phyloP scores from a whole-genome alignment of 345 rosid species.

The Erysimum cheiranthoides region DNA sequence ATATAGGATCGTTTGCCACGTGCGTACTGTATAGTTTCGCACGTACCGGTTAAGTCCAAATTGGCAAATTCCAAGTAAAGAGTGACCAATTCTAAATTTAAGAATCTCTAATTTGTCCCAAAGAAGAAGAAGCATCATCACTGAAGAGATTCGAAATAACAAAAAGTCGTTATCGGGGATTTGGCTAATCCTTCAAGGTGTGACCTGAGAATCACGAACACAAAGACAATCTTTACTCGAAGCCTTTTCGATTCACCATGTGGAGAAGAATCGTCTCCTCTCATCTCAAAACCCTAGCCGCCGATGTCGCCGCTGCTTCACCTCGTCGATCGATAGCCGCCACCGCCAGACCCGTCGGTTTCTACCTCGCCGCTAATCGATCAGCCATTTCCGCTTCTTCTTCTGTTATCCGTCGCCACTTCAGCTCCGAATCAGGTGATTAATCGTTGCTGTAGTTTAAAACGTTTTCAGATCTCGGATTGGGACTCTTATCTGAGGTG shows the following conservation, averaged over 20 bases:
- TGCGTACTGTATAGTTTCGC: constrained; percentile 22
- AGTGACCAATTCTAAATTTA: constrained; percentile 21
- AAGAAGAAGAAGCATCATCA: neutral
- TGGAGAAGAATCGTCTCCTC: constrained; percentile 78
- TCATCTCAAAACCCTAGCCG: constrained; percentile 75
- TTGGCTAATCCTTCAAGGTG: constrained; percentile 29
- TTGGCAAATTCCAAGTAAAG: neutral
- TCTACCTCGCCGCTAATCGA: constrained; percentile 36
- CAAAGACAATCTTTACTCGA: neutral
- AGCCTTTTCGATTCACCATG: constrained; percentile 48
- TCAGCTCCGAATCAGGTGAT: constrained; percentile 63
- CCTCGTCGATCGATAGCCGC: constrained; percentile 52
- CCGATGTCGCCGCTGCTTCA: constrained; percentile 41
- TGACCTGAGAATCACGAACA: constrained; percentile 41
- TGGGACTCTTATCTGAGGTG: neutral
- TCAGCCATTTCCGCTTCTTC: constrained; percentile 51
- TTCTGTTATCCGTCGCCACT: constrained; percentile 48
- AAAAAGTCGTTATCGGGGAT: neutral
- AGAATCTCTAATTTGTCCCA: neutral
- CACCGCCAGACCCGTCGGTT: constrained; percentile 40
- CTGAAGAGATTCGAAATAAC: neutral
- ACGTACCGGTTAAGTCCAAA: constrained; percentile 18
- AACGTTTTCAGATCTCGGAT: constrained; percentile 33
- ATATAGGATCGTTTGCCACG: constrained; percentile 10
- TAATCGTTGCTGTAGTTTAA: constrained; percentile 3